Percentiles rank a stretch among this genome's conserved stretches.
Conservation (phyloP, 306 rosid species). For the Casuarina glauca region DNA sequence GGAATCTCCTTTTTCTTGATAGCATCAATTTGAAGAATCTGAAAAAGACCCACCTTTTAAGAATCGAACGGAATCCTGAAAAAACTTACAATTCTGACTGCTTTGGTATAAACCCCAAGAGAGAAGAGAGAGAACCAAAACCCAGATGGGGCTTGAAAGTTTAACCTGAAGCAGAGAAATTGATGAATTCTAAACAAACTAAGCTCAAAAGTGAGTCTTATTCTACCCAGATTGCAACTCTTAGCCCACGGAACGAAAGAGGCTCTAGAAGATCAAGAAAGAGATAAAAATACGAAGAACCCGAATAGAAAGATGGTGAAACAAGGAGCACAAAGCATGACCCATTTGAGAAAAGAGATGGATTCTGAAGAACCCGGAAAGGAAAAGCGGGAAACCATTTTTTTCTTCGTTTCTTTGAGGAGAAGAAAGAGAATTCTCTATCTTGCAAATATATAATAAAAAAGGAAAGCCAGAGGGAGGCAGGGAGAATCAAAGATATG, state of each 20-base stretch:
- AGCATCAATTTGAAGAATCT: slow-evolving; percentile 59
- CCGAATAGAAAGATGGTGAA: slow-evolving; percentile 15
- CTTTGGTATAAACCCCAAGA: not conserved
- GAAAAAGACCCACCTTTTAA: slow-evolving; percentile 58
- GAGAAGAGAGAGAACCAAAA: not conserved
- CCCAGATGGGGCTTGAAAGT: not conserved
- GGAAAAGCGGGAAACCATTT: slow-evolving; percentile 43
- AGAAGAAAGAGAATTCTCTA: slow-evolving; percentile 49
- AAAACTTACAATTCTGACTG: slow-evolving; percentile 23
- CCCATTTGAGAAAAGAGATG: slow-evolving; percentile 26
- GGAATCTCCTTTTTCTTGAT: slow-evolving; percentile 50
- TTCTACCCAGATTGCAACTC: slow-evolving; percentile 13
- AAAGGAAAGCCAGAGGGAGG: slow-evolving; percentile 15
- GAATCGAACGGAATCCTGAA: slow-evolving; percentile 76
- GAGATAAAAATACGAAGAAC: slow-evolving; percentile 22
- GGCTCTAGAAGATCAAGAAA: slow-evolving; percentile 4
- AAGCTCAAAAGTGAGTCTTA: slow-evolving; percentile 1
- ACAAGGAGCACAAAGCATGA: slow-evolving; percentile 30
- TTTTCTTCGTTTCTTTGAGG: slow-evolving; percentile 52
- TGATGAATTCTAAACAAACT: not conserved
- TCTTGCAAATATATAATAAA: slow-evolving; percentile 5
- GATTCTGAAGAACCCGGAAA: slow-evolving; percentile 28
- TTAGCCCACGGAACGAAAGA: slow-evolving; percentile 2
- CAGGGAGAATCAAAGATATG: slow-evolving; percentile 21
- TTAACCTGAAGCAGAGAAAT: not conserved